These are phyloP conservation scores for Thermomyces lanuginosus DNA, from an alignment of 2,329 filamentous ascomycete genomes.

Conservation along the genomic window DNA sequence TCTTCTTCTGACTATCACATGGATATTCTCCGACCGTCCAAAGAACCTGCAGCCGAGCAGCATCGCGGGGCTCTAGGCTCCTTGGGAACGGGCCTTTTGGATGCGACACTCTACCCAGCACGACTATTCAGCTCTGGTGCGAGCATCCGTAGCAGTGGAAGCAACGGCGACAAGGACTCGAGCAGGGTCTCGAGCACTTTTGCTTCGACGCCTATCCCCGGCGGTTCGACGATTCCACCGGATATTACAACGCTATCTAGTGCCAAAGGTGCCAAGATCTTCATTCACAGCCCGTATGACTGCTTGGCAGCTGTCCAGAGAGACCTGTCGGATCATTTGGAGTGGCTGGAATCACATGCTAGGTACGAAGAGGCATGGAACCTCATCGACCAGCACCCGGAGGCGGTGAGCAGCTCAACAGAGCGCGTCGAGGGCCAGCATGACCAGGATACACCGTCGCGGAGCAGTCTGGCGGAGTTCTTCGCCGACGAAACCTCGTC, in stretches of 20 bases:
- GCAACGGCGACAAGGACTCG: constrained; percentile 41
- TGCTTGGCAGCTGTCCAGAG: constrained; percentile 83
- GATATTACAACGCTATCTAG: constrained; percentile 34
- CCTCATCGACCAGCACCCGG: constrained; percentile 73
- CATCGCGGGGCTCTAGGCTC: constrained; percentile 62
- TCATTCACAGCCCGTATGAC: constrained; percentile 92
- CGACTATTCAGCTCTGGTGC: constrained; percentile 74
- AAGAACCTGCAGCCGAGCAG: constrained; percentile 46
- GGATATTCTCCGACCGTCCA: constrained; percentile 61
- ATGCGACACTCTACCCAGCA: constrained; percentile 74
- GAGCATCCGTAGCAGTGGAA: constrained; percentile 48
- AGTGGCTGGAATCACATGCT: constrained; percentile 68
- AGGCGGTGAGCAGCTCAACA: constrained; percentile 35
- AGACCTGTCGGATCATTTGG: constrained; percentile 68
- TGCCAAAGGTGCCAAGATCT: constrained; percentile 57
- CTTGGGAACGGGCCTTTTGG: constrained; percentile 63
- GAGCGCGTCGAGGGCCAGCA: constrained; percentile 21
- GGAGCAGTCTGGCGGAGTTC: constrained; percentile 45
- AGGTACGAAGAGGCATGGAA: constrained; percentile 79
- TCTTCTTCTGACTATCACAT: constrained; percentile 87
- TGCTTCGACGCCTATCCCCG: constrained; percentile 38
- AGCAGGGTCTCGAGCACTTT: constrained; percentile 34
- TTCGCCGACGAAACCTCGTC: constrained; percentile 54
- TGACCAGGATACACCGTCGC: constrained; percentile 18
- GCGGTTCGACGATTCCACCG: constrained; percentile 18